Evolutionary conservation across 345 rosid species (phyloP), one percentile per base, ranked within the genome.

Genomic region (Gossypium raimondii): DNA sequence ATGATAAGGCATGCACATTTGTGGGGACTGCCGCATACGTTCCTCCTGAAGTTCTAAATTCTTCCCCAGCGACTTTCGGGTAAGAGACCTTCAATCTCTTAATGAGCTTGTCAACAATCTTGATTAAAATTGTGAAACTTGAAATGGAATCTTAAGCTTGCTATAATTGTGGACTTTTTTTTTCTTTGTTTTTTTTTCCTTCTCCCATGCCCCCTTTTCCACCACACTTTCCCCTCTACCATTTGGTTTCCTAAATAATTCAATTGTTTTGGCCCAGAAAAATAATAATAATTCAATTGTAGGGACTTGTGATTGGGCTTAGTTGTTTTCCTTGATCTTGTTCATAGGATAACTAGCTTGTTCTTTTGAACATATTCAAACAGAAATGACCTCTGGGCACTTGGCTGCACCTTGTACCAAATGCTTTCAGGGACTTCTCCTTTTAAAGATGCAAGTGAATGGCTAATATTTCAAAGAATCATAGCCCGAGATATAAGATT

Each of bases 371-470:
- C 79, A 59, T 60, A 80, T 84, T 81, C 67, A 80, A 85, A 86
- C 93, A 93, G 99, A 88, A 93, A 93, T 81, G 99, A 95, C 79
- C 92, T 91, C 67, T 95, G 99, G 99, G 99, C 99, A 47, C 92
- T 95, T 25, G 99, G 99, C 86, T 95, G 99, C 89, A 95, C 96
- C 34, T 86, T 95, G 83, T 95, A 90, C 94, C 99, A 95, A 92
- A 93, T 95, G 99, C 99, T 95, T 88, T 95, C 98, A 64, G 99
- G 99, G 83, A 87, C 94, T 76, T 93, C 99, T 77, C 99, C 99
- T 72, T 95, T 95, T 83, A 95, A 90, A 80, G 99, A 93, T 88
- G 87, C 98, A 38, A 95, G 99, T 83, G 99, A 96, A 87, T 95
- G 99, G 98, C 92, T 93, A 66, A 95, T 92, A 73, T 95, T 95